A percentile compares a stretch with the other conserved stretches of the same genome.
Conservation (phyloP, 2,329 filamentous ascomycete species). For the Xylaria sp. region DNA sequence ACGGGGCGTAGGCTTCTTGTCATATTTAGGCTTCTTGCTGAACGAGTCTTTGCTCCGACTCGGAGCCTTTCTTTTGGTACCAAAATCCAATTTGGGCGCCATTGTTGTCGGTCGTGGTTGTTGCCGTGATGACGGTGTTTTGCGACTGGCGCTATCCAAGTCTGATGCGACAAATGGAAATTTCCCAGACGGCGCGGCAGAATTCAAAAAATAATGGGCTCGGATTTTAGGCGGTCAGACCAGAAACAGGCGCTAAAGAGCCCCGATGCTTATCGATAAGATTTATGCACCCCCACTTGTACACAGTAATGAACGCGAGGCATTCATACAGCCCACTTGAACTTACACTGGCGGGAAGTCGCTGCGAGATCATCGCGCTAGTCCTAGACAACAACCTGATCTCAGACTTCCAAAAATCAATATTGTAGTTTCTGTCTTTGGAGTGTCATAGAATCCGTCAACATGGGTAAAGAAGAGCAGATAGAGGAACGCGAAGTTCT, state of each 20-base stretch:
- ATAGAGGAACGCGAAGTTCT: constrained; percentile 94
- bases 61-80: constrained; percentile 54
- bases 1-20: constrained; percentile 34
- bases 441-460: constrained; percentile 17
- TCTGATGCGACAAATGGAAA: constrained; percentile 10
- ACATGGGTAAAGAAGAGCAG: constrained; percentile 78
- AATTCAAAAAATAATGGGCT: constrained; percentile 22
- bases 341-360: background rate
- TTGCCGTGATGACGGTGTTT: background rate
- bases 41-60: constrained; percentile 45
- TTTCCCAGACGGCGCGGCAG: constrained; percentile 16
- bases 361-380: background rate
- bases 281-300: constrained; percentile 5
- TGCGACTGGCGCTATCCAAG: background rate
- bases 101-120: constrained; percentile 32
- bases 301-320: background rate
- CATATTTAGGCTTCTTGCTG: constrained; percentile 35
- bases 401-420: background rate
- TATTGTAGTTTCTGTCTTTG: too few species aligned
- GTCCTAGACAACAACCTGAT: background rate
- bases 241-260: too few species aligned
- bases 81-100: constrained; percentile 45
- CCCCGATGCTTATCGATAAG: constrained; percentile 5
- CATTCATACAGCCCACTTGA: background rate
- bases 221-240: constrained; percentile 34